Evolutionary conservation across 495 filamentous ascomycete genomes (phyloP), one percentile per base, ranked within the genome.

Genomic region (Cetradonia linearis): DNA sequence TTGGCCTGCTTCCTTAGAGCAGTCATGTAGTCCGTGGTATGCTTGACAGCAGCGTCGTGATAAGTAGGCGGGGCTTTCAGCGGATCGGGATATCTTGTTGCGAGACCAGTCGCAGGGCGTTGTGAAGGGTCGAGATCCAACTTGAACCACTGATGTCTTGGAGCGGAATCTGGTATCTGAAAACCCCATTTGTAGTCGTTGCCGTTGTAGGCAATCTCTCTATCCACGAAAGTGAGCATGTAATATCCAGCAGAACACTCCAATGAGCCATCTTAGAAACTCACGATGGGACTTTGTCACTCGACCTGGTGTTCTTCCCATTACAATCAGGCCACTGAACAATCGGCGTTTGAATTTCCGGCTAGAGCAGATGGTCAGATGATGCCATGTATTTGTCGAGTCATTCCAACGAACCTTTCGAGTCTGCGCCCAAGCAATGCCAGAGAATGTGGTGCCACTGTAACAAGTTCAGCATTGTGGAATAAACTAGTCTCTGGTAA

Each of bases 61-160:
- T 37, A 34, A n/a, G 52, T 55, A 34, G n/a, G 52, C 27, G n/a
- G n/a, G 3, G 16, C 36, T 14, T 37, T 37, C 9, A 37, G 9
- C 10, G 36, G 36, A 37, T 37, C 36, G 4, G 36, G 36, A 13
- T 37, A 37, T 37, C 6, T 7, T 14, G 36, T 37, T 37, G 36
- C 36, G 36, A 37, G 36, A 13, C 36, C 5, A 37, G 36, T 7
- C 14, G 36, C 36, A 37, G 36, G 36, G 36, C 37, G 16, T 33
- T 71, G 66, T 20, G 59, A 60, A 6, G 65, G 61, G 27, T 68
- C 69, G 6, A 73, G 71, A 50, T 66, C 74, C 61, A 82, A 73
- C 65, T 83, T 83, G 68, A 84, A 77, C 75, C 78, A 83, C 58
- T 81, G 72, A 34, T 77, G 64, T 28, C 75, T 66, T 40, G 73